phyloP scores from a whole-genome alignment of 257 asterid species.

The Linderniella brevidens region DNA sequence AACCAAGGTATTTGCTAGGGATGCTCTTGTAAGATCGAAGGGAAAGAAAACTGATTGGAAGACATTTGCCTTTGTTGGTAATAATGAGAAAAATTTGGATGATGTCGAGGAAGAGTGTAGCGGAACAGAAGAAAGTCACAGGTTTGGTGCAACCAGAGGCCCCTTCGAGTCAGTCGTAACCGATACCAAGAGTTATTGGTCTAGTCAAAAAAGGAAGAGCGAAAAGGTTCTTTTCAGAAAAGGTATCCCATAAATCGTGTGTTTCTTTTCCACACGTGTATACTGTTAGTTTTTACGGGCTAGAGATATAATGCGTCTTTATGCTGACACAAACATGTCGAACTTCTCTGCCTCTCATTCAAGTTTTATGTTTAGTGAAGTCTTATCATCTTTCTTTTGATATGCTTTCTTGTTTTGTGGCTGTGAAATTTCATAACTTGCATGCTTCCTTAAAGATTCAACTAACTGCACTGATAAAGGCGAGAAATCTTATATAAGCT shows the following conservation, averaged over 20 bases:
- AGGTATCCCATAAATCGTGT: conserved; percentile 29
- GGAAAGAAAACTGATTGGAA: conserved; percentile 23
- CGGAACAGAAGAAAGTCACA: conserved; percentile 62
- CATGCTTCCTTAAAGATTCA: too few relatives aligned
- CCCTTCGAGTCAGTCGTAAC: conserved; percentile 21
- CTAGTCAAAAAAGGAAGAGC: conserved; percentile 49
- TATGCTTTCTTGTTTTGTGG: too few relatives aligned
- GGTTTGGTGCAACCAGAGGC: conserved; percentile 26
- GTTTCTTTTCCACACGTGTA: not conserved
- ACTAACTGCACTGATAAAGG: too few relatives aligned
- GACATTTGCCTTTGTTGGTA: conserved; percentile 30
- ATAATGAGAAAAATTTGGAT: conserved; percentile 31
- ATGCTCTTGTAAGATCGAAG: conserved; percentile 20
- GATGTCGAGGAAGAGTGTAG: conserved; percentile 74
- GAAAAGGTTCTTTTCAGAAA: conserved; percentile 46
- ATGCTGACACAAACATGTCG: not conserved
- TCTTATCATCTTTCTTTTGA: not conserved
- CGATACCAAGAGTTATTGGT: conserved; percentile 22
- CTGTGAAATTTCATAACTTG: too few relatives aligned
- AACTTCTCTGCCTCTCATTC: not conserved
- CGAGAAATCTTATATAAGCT: too few relatives aligned
- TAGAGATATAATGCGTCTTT: not conserved
- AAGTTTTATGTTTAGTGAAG: not conserved
- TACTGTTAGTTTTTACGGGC: not conserved
- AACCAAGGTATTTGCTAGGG: conserved; percentile 28